phyloP scores from a whole-genome alignment of 805 yeast species.

The Ogataea haglerorum region DNA sequence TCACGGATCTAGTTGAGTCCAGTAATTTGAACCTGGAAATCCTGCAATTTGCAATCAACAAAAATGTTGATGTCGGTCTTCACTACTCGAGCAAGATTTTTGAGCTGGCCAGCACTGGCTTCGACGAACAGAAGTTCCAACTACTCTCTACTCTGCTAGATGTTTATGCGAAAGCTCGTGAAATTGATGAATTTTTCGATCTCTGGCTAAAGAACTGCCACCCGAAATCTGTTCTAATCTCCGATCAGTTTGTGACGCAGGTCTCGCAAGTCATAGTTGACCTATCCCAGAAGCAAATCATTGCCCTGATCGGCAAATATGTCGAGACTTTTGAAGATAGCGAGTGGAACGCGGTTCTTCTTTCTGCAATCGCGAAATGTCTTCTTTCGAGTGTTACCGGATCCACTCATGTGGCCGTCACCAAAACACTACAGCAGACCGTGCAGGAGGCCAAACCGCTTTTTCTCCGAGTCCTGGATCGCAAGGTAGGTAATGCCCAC shows the following conservation, averaged over 20 bases:
- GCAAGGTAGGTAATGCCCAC: conserved; percentile 8
- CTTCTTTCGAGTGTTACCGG: conserved; percentile 32
- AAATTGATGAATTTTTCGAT: conserved; percentile 45
- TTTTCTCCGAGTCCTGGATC: conserved; percentile 25
- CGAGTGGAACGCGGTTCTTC: conserved; percentile 15
- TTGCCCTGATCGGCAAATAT: conserved; percentile 23
- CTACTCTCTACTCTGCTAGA: conserved; percentile 22
- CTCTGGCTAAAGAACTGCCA: conserved; percentile 37
- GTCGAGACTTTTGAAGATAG: conserved; percentile 11
- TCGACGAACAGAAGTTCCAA: background rate
- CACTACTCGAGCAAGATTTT: conserved; percentile 38
- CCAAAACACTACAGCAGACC: conserved; percentile 7
- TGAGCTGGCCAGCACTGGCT: conserved; percentile 2
- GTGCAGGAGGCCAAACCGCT: conserved; percentile 14
- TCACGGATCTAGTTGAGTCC: conserved; percentile 37
- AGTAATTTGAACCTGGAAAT: conserved; percentile 38
- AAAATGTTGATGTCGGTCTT: conserved; percentile 60
- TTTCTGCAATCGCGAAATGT: conserved; percentile 39
- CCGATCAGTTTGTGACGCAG: conserved; percentile 32
- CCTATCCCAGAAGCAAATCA: conserved; percentile 48
- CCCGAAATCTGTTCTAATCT: conserved; percentile 17
- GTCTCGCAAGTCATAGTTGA: conserved; percentile 41
- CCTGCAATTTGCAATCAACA: conserved; percentile 43
- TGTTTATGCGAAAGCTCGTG: conserved; percentile 57
- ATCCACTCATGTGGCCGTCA: conserved; percentile 28